Percentiles rank a stretch among this genome's conserved stretches.
These are phyloP conservation scores for Brasilioporus rufonigricans DNA, from an alignment of 768 basidiomycete species.

Conservation along the genomic window DNA sequence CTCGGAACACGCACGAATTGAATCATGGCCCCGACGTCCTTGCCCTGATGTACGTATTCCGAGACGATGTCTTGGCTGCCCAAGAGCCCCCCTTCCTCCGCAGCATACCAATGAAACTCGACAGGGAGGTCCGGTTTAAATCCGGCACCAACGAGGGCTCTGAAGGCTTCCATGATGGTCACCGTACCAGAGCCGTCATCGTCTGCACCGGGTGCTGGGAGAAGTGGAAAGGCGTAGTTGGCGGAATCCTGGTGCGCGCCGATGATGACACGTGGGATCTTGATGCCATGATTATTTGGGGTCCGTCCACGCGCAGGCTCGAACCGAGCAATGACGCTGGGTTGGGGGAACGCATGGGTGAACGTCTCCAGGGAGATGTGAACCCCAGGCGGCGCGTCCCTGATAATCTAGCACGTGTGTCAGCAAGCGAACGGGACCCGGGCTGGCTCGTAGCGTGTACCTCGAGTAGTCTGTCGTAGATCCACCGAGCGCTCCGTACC, in stretches of 20 bases:
- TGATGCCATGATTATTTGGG: background rate
- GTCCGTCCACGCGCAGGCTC: background rate
- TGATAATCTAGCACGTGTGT: background rate
- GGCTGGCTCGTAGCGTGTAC: background rate
- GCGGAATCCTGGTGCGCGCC: background rate
- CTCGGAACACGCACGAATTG: background rate
- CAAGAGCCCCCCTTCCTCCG: background rate
- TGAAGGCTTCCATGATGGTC: background rate
- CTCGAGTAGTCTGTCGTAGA: constrained; percentile 27
- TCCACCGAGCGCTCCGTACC: constrained; percentile 38
- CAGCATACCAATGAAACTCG: background rate
- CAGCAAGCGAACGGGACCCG: background rate
- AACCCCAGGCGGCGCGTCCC: background rate
- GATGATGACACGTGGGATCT: background rate
- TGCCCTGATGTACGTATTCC: background rate
- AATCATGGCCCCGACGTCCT: background rate
- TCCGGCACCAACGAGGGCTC: background rate
- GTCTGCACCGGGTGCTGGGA: background rate
- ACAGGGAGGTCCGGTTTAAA: background rate
- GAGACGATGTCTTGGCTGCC: background rate
- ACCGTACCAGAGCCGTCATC: background rate
- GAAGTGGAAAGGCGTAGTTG: background rate
- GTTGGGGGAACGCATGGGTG: background rate
- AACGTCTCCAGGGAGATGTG: background rate
- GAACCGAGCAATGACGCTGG: background rate